Evolutionary conservation across 495 filamentous ascomycete genomes (phyloP).

Genomic region (Xeromyces bisporus): DNA sequence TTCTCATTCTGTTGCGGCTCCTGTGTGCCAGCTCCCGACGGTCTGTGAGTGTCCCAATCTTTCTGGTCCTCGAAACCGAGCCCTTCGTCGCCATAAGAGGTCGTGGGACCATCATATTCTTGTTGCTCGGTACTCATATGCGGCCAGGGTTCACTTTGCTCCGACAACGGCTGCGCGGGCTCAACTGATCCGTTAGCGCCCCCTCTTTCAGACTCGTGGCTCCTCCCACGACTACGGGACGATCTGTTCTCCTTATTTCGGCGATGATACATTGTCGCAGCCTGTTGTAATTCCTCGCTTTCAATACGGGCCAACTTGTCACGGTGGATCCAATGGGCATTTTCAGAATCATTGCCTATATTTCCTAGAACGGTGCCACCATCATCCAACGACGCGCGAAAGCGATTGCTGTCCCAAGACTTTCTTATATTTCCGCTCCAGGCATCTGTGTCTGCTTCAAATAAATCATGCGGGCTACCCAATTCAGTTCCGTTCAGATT

Average conservation of each 20-base stretch:
- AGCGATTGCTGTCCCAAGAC: constrained; percentile 4
- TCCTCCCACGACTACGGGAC: constrained; percentile 33
- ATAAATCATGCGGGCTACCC: constrained; percentile 39
- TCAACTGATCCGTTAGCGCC: constrained; percentile 12
- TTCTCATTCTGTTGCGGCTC: constrained; percentile 17
- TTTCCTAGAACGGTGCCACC: constrained; percentile 4
- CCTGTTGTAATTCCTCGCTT: constrained; percentile 78
- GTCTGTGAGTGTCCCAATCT: constrained; percentile 57
- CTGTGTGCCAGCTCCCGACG: constrained; percentile 66
- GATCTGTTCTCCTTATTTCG: constrained; percentile 42
- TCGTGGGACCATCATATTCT: constrained; percentile 28
- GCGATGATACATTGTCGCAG: constrained; percentile 55
- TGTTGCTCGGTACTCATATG: constrained; percentile 23
- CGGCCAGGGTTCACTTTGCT: constrained; percentile 24
- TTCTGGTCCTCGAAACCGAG: constrained; percentile 16
- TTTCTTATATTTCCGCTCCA: constrained; percentile 15
- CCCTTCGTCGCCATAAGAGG: constrained; percentile 19
- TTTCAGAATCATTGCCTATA: constrained; percentile 10
- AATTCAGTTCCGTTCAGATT: constrained; percentile 34
- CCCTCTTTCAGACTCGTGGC: constrained; percentile 29
- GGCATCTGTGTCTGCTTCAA: constrained; percentile 22
- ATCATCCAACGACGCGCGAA: constrained; percentile 7
- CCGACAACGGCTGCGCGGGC: constrained; percentile 16
- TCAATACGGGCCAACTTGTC: constrained; percentile 93
- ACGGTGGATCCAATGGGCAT: constrained; percentile 76